Conservation (phyloP, 305 asterid species). For the Caryopteris hybrid region DNA sequence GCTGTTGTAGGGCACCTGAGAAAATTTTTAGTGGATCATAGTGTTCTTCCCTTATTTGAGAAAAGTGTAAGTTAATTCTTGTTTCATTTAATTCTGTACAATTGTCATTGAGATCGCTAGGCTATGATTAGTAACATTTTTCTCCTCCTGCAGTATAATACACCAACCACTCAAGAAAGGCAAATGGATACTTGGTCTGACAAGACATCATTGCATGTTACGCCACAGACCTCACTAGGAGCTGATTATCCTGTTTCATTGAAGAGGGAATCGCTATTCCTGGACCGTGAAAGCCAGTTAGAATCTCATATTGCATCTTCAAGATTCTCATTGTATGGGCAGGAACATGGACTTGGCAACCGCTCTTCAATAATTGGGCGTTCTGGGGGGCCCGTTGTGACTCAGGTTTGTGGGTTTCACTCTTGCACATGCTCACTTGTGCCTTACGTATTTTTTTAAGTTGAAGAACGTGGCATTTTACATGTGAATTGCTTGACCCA, state of each 20-base stretch:
- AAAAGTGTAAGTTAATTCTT: conserved; percentile 52
- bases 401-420: conserved; percentile 50
- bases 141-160: conserved; percentile 42
- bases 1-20: conserved; percentile 78
- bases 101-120: neutral
- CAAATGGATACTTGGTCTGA: conserved; percentile 55
- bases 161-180: conserved; percentile 49
- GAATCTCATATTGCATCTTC: conserved; percentile 50
- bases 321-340: conserved; percentile 54
- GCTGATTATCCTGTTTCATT: conserved; percentile 47
- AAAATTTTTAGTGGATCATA: conserved; percentile 80
- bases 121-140: neutral
- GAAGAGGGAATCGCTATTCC: conserved; percentile 55
- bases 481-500: conserved; percentile 24
- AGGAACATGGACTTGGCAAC: conserved; percentile 53
- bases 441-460: neutral
- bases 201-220: conserved; percentile 33
- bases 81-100: neutral
- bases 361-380: conserved; percentile 51
- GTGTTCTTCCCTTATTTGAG: conserved; percentile 79
- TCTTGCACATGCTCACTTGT: neutral
- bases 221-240: conserved; percentile 47
- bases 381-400: conserved; percentile 60
- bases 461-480: neutral
- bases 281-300: conserved; percentile 38